Conservation (phyloP, 129 eudicot genomes). For the Tagetes erecta region DNA sequence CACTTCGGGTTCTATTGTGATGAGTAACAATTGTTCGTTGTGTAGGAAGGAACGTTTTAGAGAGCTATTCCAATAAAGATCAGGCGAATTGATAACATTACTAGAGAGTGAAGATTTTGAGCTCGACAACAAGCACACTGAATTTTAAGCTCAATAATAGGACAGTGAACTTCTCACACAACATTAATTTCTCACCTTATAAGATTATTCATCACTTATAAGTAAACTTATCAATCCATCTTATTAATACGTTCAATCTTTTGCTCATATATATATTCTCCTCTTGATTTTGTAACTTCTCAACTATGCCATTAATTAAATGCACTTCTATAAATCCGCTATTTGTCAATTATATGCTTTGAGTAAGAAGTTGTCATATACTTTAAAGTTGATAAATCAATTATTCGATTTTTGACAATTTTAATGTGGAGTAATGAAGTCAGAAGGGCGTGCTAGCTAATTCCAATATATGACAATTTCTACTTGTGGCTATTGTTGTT, state of each 20-base stretch:
- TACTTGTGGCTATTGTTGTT: slow-evolving; percentile 20
- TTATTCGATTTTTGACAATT: slow-evolving; percentile 23
- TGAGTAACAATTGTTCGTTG: no score
- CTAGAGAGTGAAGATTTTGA: no score
- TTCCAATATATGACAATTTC: slow-evolving; percentile 12
- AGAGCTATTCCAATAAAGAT: no score
- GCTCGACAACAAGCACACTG: no score
- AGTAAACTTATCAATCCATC: not conserved
- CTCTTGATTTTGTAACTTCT: not conserved
- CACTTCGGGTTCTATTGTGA: no score
- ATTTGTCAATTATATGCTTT: slow-evolving; percentile 16
- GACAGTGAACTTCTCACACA: not conserved
- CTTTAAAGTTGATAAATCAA: slow-evolving; percentile 2
- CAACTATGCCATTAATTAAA: not conserved
- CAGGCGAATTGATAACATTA: no score
- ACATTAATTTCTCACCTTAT: no score
- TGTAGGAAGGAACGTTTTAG: no score
- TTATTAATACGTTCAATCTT: not conserved
- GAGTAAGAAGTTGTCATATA: slow-evolving; percentile 17
- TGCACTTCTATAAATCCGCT: slow-evolving; percentile 1
- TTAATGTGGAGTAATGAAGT: slow-evolving; percentile 16
- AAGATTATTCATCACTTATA: no score
- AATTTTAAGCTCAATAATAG: slow-evolving; percentile 5
- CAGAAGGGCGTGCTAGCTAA: not conserved
- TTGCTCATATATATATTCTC: not conserved